Conservation (phyloP, 352 stramenopile genomes). For the Thraustotheca clavata region DNA sequence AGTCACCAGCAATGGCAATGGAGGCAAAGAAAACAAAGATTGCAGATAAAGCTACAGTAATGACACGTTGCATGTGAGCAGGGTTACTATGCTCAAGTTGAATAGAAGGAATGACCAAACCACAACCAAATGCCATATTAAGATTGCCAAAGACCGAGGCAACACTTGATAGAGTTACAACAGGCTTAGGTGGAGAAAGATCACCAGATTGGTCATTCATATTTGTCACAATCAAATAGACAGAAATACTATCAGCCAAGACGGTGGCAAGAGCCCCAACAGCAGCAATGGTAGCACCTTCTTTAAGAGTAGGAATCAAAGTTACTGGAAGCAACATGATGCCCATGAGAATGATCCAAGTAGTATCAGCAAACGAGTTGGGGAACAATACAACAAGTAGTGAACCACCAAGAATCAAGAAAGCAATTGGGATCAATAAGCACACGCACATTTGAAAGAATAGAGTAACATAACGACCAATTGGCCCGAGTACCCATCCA, state of each 20-base stretch:
- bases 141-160: conserved; percentile 51
- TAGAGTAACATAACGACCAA: conserved; percentile 12
- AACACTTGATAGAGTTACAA: conserved; percentile 43
- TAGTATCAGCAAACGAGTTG: background rate
- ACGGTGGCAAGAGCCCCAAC: conserved; percentile 30
- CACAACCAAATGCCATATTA: conserved; percentile 47
- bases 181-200: conserved; percentile 26
- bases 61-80: conserved; percentile 48
- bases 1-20: conserved; percentile 51
- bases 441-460: conserved; percentile 15
- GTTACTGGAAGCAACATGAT: conserved; percentile 12
- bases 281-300: conserved; percentile 5
- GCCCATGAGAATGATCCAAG: conserved; percentile 22
- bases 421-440: conserved; percentile 10
- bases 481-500: background rate
- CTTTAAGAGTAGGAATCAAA: conserved; percentile 21
- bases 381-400: conserved; percentile 19
- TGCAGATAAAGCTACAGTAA: conserved; percentile 40
- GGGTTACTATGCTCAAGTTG: conserved; percentile 55
- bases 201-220: conserved; percentile 37
- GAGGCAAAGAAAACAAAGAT: conserved; percentile 54
- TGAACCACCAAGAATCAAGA: conserved; percentile 16
- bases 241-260: conserved; percentile 41
- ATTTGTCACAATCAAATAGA: conserved; percentile 41
- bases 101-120: conserved; percentile 50